Percentiles rank a stretch among this genome's conserved stretches.
Conservation (phyloP, 768 basidiomycete species). For the Mycena venus region DNA sequence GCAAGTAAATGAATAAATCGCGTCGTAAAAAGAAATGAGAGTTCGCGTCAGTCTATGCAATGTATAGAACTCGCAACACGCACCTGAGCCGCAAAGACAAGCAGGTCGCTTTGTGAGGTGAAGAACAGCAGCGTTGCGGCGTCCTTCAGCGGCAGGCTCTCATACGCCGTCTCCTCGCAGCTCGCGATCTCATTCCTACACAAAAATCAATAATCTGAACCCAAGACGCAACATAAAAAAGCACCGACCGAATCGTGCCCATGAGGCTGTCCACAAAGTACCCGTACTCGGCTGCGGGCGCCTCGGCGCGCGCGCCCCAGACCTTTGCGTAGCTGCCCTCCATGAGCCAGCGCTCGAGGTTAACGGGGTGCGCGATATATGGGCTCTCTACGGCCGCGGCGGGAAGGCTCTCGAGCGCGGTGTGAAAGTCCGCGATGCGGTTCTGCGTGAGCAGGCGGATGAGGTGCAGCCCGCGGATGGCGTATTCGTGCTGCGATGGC, state of each 20-base stretch:
- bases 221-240: conserved; percentile 31
- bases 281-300: conserved; percentile 94
- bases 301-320: conserved; percentile 94
- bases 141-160: conserved; percentile 90
- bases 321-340: conserved; percentile 98
- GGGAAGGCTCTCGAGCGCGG: conserved; percentile 91
- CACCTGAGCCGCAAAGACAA: conserved; percentile 87
- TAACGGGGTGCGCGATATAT: conserved; percentile 87
- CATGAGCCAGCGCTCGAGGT: conserved; percentile 98
- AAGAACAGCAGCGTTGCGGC: conserved; percentile 95
- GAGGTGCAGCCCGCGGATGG: conserved; percentile 93
- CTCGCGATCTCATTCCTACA: conserved; percentile 95
- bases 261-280: conserved; percentile 94
- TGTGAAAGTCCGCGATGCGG: conserved; percentile 98
- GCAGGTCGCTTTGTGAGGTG: conserved; percentile 81
- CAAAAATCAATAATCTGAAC: background rate
- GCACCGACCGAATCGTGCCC: conserved; percentile 87
- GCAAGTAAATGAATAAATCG: conserved; percentile 17
- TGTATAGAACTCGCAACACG: conserved; percentile 28
- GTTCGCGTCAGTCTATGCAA: background rate
- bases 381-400: conserved; percentile 77
- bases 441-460: conserved; percentile 96
- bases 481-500: conserved; percentile 87
- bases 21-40: background rate
- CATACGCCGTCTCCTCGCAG: conserved; percentile 95